Evolutionary conservation across 148 eudicot species (phyloP).

Genomic region (Beta vulgaris): DNA sequence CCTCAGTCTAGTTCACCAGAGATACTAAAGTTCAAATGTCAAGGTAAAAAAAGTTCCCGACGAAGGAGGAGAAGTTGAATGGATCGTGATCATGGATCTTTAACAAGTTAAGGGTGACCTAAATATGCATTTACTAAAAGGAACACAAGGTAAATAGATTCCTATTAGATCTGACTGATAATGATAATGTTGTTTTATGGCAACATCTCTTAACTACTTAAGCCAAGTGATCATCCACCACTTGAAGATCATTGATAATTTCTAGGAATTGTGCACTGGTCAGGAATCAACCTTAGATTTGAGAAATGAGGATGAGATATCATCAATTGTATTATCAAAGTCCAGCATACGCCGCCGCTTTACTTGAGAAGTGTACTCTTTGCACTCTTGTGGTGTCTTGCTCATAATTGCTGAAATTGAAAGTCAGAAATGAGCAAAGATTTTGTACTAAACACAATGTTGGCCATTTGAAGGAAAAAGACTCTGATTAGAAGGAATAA

Average conservation of each 20-base stretch:
- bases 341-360: conserved; percentile 80
- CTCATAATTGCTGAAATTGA: conserved; percentile 41
- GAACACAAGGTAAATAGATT: neutral
- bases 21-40: neutral
- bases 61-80: neutral
- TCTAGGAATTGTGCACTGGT: neutral
- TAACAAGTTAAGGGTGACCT: neutral
- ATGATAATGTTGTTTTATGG: neutral
- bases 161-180: neutral
- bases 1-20: neutral
- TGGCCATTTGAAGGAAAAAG: neutral
- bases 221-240: neutral
- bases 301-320: conserved; percentile 46
- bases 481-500: neutral
- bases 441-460: conserved; percentile 6
- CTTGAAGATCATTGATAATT: neutral
- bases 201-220: neutral
- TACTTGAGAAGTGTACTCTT: conserved; percentile 53
- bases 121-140: neutral
- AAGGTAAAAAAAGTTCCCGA: neutral
- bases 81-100: neutral
- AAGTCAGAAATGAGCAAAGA: neutral
- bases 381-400: conserved; percentile 42
- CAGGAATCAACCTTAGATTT: conserved; percentile 60
- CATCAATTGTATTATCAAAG: conserved; percentile 53